Conservation (phyloP, 768 basidiomycete species). For the Pulveroboletus ravenelii region DNA sequence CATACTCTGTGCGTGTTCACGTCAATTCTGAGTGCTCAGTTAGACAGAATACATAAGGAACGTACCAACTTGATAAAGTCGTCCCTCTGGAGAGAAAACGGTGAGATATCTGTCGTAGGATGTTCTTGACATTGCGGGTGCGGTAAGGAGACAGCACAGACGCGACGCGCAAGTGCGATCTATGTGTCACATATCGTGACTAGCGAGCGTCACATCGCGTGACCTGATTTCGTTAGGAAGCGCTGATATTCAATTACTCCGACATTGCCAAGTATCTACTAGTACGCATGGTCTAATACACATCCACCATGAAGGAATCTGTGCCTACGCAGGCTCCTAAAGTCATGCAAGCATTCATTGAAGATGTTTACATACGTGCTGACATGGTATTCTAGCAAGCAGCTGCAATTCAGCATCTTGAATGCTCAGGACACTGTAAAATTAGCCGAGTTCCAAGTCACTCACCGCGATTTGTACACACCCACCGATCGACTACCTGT, state of each 20-base stretch:
- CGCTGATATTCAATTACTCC: no score
- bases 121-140: constrained; percentile 81
- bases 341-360: constrained; percentile 56
- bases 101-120: constrained; percentile 97
- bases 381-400: constrained; percentile 56
- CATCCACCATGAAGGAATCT: constrained; percentile 61
- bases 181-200: constrained; percentile 34
- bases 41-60: constrained; percentile 6
- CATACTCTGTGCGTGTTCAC: constrained; percentile 68
- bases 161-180: constrained; percentile 56
- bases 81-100: constrained; percentile 95
- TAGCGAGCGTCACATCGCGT: constrained; percentile 12
- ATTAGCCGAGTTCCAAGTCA: constrained; percentile 94
- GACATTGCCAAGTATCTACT: neutral
- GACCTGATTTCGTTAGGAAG: neutral
- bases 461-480: constrained; percentile 87
- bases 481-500: constrained; percentile 79
- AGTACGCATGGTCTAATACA: neutral
- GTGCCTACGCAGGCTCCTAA: constrained; percentile 77
- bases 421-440: constrained; percentile 94
- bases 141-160: constrained; percentile 29
- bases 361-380: neutral
- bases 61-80: constrained; percentile 97
- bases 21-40: neutral
- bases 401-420: constrained; percentile 92